Evolutionary conservation across 768 basidiomycete genomes (phyloP), one percentile per base, ranked within the genome.

Genomic region (Goffeauzyma gilvescens): DNA sequence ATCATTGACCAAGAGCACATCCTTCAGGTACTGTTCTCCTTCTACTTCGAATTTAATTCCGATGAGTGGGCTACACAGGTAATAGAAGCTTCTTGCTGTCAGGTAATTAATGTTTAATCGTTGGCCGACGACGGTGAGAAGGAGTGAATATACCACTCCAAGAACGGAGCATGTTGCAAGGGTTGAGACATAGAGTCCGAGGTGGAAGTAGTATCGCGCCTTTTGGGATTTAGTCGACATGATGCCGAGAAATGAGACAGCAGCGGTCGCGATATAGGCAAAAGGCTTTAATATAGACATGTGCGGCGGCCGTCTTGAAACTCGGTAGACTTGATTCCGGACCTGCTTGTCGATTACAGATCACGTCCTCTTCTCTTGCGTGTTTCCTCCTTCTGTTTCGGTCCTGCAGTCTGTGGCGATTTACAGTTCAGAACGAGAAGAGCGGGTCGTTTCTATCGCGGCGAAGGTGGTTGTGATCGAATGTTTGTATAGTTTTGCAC

Each of bases 11-110:
- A 50, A 35, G 15, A 62, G 46, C 14, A 50, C 43, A 15, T 68
- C 70, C 46, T 67, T 60, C 36, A 96, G 66, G 59, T 87, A 67
- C 58, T 96, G 84, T 57, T 75, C 75, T 9, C 86, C 87, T 59
- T 96, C 87, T 25, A 96, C 71, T 44, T 76, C 73, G 53, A 93
- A 66, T 34, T 65, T 61, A 48, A 89, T 64, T 51, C 75, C 79
- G 34, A 90, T 58, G 2, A 75, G 58, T 14, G 71, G 74, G 25
- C 74, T 70, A 37, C 75, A 74, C 42, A 81, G 45, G 34, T 59
- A 54, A 66, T 90, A 83, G 70, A 96, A 95, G 34, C 72, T 74
- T 43, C 81, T 68, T 5, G 87, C 90, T 32, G 89, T 78, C 50
- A 79, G 66, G 54, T 72, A 78, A 67, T 89, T 86, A 54, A 81